Evolutionary conservation across 2,329 filamentous ascomycete genomes (phyloP), one percentile per base, ranked within the genome.

Genomic region (Camillea tinctor): DNA sequence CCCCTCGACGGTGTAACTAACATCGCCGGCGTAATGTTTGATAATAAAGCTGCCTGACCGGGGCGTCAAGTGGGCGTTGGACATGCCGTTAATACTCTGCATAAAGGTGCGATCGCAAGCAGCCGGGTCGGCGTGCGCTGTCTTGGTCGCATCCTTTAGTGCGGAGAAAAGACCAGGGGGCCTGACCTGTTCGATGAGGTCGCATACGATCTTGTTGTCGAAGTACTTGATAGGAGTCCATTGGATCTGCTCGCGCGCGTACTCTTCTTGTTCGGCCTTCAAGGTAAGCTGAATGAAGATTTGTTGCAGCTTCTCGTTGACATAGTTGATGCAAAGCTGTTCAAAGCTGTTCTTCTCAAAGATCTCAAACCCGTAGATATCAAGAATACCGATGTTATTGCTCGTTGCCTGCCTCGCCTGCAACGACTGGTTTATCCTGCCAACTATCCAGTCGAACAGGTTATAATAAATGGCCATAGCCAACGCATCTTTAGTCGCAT

Each of bases 141-240:
- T 98, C 69, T 96, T 96, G 66, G 95, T 98, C 53, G 95, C 95
- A 78, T 99, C 95, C 74, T 99, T 99, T 78, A 99, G 81, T 3
- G 93, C 93, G 6, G 95, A 95, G 73, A 99, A 97, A 52, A 99
- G 88, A 71, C 95, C 95, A 1, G 92, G 90, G 5, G 95, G 95
- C 57, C 93, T 84, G 73, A 90, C 87, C 72, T 96, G 91, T 76
- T 99, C 95, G 68, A 99, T 99, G 71, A 99, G 77, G 63, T 97
- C 95, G 74, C 95, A 99, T 59, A 99, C 95, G 53, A 99, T 89
- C 81, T 98, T 98, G 84, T 99, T 99, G 78, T 99, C 95, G 70
- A 98, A 99, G 78, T 98, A 99, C 71, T 95, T 96, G 82, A 99
- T 99, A 2, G 95, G 95, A 0, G 93, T 97, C 95, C 95, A 99